A percentile compares a stretch with the other conserved stretches of the same genome.
These are phyloP conservation scores for Sporothrix inflata DNA, from an alignment of 2,329 filamentous ascomycete genomes.

Conservation along the genomic window DNA sequence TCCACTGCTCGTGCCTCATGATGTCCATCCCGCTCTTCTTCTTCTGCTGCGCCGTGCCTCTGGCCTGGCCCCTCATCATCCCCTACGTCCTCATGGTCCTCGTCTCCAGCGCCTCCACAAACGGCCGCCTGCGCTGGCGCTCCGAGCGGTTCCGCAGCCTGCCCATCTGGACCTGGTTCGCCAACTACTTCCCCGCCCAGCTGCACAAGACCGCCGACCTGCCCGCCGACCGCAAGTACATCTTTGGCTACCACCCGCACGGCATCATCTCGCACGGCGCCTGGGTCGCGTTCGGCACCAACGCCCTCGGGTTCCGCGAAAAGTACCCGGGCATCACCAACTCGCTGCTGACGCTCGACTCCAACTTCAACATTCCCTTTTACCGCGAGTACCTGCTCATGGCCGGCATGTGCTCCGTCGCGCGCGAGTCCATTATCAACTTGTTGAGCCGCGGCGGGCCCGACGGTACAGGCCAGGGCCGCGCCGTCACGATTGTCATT, in stretches of 20 bases:
- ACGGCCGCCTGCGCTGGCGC: conserved; percentile 74
- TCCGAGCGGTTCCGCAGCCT: conserved; percentile 74
- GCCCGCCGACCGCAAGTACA: conserved; percentile 83
- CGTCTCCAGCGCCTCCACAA: conserved; percentile 74
- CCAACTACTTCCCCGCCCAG: conserved; percentile 86
- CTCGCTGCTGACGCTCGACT: conserved; percentile 88
- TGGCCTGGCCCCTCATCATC: conserved; percentile 80
- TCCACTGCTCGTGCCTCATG: conserved; percentile 73
- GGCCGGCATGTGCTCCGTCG: conserved; percentile 86
- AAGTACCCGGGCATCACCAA: conserved; percentile 96
- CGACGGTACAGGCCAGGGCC: conserved; percentile 82
- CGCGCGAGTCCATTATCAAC: conserved; percentile 89
- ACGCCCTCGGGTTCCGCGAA: conserved; percentile 81
- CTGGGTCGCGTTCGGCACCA: conserved; percentile 87
- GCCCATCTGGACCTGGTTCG: conserved; percentile 84
- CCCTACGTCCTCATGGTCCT: conserved; percentile 84
- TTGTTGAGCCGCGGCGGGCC: conserved; percentile 77
- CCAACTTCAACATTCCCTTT: conserved; percentile 90
- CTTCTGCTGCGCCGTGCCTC: conserved; percentile 84
- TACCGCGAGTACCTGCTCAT: conserved; percentile 93
- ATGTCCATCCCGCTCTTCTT: conserved; percentile 79
- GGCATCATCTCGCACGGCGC: conserved; percentile 96
- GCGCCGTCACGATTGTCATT: conserved; percentile 94
- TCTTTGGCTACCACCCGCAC: conserved; percentile 96
- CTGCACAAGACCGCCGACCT: conserved; percentile 84